phyloP scores from a whole-genome alignment of 805 yeast genomes.

The Yarrowia osloensis region DNA sequence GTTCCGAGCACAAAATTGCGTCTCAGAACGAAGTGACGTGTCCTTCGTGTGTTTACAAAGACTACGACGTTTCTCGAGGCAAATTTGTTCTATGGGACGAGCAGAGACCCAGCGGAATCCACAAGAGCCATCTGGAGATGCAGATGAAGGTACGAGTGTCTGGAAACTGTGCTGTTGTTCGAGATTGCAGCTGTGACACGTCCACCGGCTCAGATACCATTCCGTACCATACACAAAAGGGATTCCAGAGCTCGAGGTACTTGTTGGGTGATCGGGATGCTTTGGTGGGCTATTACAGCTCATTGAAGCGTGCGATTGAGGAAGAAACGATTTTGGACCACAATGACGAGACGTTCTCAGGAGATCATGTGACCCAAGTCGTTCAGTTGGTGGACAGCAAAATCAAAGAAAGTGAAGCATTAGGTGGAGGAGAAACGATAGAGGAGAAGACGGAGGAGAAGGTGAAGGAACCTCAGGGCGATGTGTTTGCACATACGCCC shows the following conservation, averaged over 20 bases:
- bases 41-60: conserved; percentile 10
- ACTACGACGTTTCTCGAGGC: conserved; percentile 1
- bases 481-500: background rate
- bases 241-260: conserved; percentile 4
- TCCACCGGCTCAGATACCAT: background rate
- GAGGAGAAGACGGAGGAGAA: background rate
- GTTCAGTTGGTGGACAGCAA: background rate
- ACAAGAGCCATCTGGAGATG: background rate
- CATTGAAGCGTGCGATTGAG: background rate
- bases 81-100: conserved; percentile 19
- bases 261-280: background rate
- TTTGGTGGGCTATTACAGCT: background rate
- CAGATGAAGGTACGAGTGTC: background rate
- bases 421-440: background rate
- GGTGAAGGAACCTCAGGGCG: background rate
- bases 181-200: background rate
- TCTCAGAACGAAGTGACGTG: background rate
- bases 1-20: background rate
- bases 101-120: no score
- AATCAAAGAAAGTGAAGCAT: background rate
- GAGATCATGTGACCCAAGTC: background rate
- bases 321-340: background rate
- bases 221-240: background rate
- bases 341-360: background rate
- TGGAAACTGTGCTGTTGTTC: conserved; percentile 10